Base-by-base conservation (phyloP, 2,329 filamentous ascomycete genomes). In the Piedraia hortae region DNA sequence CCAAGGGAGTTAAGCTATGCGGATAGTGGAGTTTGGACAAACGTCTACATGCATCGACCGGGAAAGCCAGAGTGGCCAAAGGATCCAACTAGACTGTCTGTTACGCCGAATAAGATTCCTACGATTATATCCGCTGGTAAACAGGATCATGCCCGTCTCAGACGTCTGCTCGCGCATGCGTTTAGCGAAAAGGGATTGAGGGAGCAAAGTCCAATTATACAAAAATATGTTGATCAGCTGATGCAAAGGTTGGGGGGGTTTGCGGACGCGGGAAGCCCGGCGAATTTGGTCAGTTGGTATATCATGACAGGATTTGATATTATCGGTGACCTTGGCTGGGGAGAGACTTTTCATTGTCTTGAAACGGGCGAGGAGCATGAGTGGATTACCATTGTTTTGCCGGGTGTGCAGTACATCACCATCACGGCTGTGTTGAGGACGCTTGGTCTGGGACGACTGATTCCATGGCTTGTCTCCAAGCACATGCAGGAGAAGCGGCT, bases 1-100 rank as follows among this genome's bases (percentile, higher is more conserved):
- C 50, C 49, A 1, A 39, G 39, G 12, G 46, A 53, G 23, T 24
- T 51, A 0, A 48, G 46, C 1, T 48, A 50, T 32, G 41, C 44
- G 2, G 43, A 34, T 9, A 43, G 49, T 2, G 42, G 39, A 2
- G 46, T 46, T 3, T 51, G 45, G 42, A 38, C 40, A 21, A 47
- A 51, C 14, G 45, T 52, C 16, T 51, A 50, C 27, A 46, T 45
- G 6, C 32, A 31, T 19, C 27, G 30, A 5, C 27, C 32, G 1
- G 42, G 42, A 12, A 43, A 44, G 27, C 19, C 29, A 33, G 11
- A 12, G 8, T 12, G 13, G 18, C n/a, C n/a, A n/a, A n/a, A n/a
- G n/a, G n/a, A n/a, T n/a, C n/a, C n/a, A n/a, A n/a, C n/a, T n/a
- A n/a, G n/a, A n/a, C n/a, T n/a, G n/a, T n/a, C n/a, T n/a, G n/a